Percentiles rank a stretch among this genome's conserved stretches.
These are phyloP conservation scores for Phytophthora citrophthora DNA, from an alignment of 352 stramenopile species.

Conservation along the genomic window DNA sequence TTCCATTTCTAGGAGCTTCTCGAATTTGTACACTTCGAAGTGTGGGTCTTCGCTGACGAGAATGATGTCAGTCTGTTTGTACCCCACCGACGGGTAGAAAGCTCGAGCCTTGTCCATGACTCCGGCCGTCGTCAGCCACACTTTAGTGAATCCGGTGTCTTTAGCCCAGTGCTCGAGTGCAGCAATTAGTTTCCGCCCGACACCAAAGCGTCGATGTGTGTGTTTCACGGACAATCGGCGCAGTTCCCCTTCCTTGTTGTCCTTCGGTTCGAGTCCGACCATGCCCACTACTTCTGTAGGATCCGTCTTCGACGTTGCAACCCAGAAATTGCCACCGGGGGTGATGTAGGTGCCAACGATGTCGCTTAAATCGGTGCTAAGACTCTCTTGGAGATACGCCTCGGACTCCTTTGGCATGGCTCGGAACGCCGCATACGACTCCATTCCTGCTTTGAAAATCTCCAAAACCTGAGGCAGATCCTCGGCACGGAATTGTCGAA, in stretches of 20 bases:
- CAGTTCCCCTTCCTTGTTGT: constrained; percentile 29
- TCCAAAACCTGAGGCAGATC: constrained; percentile 37
- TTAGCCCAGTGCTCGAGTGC: constrained; percentile 49
- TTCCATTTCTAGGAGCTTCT: constrained; percentile 19
- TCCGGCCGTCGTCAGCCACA: constrained; percentile 45
- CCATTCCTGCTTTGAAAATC: constrained; percentile 40
- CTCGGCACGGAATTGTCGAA: constrained; percentile 28
- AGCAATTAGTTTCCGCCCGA: constrained; percentile 44
- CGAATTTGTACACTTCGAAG: constrained; percentile 37
- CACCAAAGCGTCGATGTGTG: constrained; percentile 37
- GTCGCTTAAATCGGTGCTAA: constrained; percentile 43
- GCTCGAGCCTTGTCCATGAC: constrained; percentile 31
- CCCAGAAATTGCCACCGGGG: constrained; percentile 55
- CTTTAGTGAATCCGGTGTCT: constrained; percentile 17
- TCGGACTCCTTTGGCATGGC: constrained; percentile 18
- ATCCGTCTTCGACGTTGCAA: constrained; percentile 31
- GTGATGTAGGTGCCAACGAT: constrained; percentile 47
- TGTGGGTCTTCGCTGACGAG: constrained; percentile 28
- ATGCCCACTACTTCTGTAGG: constrained; percentile 32
- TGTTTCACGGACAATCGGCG: constrained; percentile 57
- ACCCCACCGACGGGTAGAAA: constrained; percentile 44
- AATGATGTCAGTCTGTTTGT: constrained; percentile 18
- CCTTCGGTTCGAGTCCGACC: constrained; percentile 38
- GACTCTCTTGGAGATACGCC: constrained; percentile 24
- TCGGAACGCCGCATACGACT: constrained; percentile 28